Base-by-base conservation (phyloP, 305 asterid species). In the Fraxinus paxiana region DNA sequence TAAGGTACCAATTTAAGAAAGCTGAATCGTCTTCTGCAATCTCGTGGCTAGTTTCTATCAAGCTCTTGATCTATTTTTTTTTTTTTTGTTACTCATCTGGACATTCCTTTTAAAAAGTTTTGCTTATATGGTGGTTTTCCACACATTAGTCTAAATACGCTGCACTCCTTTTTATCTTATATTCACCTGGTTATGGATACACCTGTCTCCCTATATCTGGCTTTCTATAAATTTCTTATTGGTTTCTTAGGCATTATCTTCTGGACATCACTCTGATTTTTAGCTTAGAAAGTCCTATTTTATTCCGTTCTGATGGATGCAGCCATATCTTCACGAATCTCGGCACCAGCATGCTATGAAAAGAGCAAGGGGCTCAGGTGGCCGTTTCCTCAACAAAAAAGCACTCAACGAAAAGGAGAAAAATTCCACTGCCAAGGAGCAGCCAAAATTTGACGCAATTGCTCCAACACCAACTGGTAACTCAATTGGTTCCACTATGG, bases 261-360 rank as follows among this genome's bases (percentile, higher is more conserved):
- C 31, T 6, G 18, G 15, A n/a, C 5, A 0, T 69, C 59, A 67
- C 75, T 41, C 34, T 38, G 35, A 4, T 46, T 37, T 20, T 7
- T 74, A 72, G 70, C 56, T 54, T 43, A 51, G 37, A n/a, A 76
- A 54, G n/a, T 73, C 26, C 72, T 63, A 12, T 81, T 72, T 61
- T 37, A 28, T 79, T 63, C 12, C n/a, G 35, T 79, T 76, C 0
- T 69, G 17, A 0, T 61, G 12, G 31, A 70, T 86, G 76, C 89
- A 93, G 97, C 96, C 97, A 7, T 93, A 93, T 88, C 92, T 93
- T 75, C 94, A 92, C 22, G 97, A 92, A 85, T 92, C 97, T 73
- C 94, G 97, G 56, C 94, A 92, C 56, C 83, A 77, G 79, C 97
- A 93, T 74, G 97, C 97, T 67, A 85, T 92, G 91, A 89, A 87